Evolutionary conservation across 2,329 filamentous ascomycete species (phyloP).

Genomic region (Epichloe festucae): DNA sequence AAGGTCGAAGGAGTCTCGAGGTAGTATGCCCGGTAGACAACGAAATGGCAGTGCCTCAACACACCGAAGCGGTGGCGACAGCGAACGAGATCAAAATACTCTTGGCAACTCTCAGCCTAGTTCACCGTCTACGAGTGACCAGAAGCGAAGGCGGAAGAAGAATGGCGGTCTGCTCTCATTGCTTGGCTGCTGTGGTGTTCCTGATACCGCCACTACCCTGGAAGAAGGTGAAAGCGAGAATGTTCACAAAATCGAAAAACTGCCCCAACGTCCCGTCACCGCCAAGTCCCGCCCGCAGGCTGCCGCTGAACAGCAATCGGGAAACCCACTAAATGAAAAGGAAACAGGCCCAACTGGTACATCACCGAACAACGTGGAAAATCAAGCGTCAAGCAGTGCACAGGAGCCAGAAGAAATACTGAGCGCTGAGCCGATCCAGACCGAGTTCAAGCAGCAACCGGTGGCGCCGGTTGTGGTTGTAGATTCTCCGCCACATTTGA

Average conservation of each 20-base stretch:
- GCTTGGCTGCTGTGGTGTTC: slow-evolving; percentile 53
- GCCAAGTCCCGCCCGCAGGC: slow-evolving; percentile 40
- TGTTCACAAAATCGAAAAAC: slow-evolving; percentile 44
- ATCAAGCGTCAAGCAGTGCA: slow-evolving; percentile 30
- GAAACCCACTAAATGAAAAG: slow-evolving; percentile 35
- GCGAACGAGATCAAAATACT: slow-evolving; percentile 34
- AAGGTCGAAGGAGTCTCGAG: slow-evolving; percentile 52
- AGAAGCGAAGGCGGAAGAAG: slow-evolving; percentile 44
- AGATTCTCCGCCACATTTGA: slow-evolving; percentile 27
- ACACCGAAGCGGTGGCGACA: slow-evolving; percentile 44
- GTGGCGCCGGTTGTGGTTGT: slow-evolving; percentile 23
- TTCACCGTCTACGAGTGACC: slow-evolving; percentile 34
- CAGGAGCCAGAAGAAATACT: slow-evolving; percentile 31
- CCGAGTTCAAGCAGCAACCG: slow-evolving; percentile 37
- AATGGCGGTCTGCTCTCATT: slow-evolving; percentile 44
- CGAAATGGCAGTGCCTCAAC: slow-evolving; percentile 57
- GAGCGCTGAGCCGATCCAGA: slow-evolving; percentile 26
- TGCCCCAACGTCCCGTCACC: slow-evolving; percentile 40
- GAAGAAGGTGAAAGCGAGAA: slow-evolving; percentile 39
- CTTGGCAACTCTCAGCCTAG: slow-evolving; percentile 37
- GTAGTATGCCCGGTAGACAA: slow-evolving; percentile 48
- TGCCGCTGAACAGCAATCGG: slow-evolving; percentile 34
- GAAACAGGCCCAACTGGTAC: slow-evolving; percentile 24
- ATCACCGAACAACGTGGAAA: slow-evolving; percentile 27
- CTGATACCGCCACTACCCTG: slow-evolving; percentile 43